Evolutionary conservation across 495 filamentous ascomycete species (phyloP).

Genomic region (Annulohypoxylon bovei): DNA sequence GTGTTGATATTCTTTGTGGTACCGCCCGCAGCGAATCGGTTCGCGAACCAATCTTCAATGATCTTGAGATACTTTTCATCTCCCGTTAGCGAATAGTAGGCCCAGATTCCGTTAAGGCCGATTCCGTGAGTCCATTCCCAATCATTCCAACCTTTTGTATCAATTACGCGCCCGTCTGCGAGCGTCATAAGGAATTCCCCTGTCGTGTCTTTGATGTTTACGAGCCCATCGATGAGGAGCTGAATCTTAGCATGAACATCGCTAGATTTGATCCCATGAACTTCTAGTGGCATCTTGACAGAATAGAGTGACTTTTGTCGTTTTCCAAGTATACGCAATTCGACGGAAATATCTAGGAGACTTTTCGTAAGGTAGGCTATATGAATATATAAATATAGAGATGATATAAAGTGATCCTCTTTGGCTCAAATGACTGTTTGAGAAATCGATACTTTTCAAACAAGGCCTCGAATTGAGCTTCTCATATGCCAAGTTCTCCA

Average conservation of each 20-base stretch:
- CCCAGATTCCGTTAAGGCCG: constrained; percentile 80
- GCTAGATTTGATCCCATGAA: constrained; percentile 52
- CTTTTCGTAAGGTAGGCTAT: not conserved
- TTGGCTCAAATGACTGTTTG: not conserved
- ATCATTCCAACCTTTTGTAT: constrained; percentile 80
- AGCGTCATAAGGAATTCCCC: constrained; percentile 74
- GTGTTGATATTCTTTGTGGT: constrained; percentile 87
- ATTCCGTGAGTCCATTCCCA: constrained; percentile 88
- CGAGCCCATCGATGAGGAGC: constrained; percentile 70
- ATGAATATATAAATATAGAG: not conserved
- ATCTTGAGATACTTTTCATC: constrained; percentile 60
- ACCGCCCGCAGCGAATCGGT: constrained; percentile 70
- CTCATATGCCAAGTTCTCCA: not conserved
- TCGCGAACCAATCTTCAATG: constrained; percentile 74
- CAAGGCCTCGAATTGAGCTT: not conserved
- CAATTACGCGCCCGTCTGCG: constrained; percentile 75
- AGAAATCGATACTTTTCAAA: not conserved
- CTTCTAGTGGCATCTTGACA: constrained; percentile 50
- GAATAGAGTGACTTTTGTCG: not conserved
- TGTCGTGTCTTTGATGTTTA: constrained; percentile 75
- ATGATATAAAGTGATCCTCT: not conserved
- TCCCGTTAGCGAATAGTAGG: constrained; percentile 74
- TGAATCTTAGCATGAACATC: constrained; percentile 66
- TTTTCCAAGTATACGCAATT: not conserved
- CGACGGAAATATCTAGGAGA: not conserved